Conservation (phyloP, 305 asterid species). For the Andrographis paniculata region DNA sequence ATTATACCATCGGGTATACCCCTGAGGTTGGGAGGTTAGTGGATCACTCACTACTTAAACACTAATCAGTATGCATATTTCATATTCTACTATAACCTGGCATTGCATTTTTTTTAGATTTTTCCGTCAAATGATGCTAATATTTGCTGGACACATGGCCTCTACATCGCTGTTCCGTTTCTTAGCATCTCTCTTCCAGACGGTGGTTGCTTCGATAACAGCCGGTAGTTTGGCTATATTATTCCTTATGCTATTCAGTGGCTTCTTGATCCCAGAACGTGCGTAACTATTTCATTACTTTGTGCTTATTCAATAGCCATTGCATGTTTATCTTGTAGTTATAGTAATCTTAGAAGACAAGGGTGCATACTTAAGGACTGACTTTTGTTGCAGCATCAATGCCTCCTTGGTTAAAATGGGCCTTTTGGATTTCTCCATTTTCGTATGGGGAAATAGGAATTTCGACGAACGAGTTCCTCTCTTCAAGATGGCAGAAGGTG, state of each 20-base stretch:
- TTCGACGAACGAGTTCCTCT: conserved; percentile 57
- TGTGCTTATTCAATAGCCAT: no score
- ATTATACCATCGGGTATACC: conserved; percentile 29
- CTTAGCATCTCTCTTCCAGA: conserved; percentile 49
- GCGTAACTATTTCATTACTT: conserved; percentile 22
- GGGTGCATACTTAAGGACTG: conserved; percentile 12
- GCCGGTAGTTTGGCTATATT: conserved; percentile 49
- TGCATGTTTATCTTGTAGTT: no score
- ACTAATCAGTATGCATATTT: not conserved
- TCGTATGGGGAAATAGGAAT: conserved; percentile 81
- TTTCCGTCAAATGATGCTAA: conserved; percentile 46
- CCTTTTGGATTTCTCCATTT: conserved; percentile 75
- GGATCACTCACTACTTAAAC: no score
- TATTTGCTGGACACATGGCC: conserved; percentile 50
- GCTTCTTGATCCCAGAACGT: conserved; percentile 68
- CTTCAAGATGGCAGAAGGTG: conserved; percentile 25
- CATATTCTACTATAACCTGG: no score
- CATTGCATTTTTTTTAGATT: conserved; percentile 47
- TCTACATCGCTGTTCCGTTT: conserved; percentile 66
- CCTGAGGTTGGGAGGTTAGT: conserved; percentile 47
- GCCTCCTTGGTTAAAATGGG: conserved; percentile 90
- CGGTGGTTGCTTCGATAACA: conserved; percentile 45
- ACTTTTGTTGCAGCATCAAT: conserved; percentile 58
- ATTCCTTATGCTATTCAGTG: conserved; percentile 47
- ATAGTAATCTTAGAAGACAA: not conserved